A percentile compares a stretch with the other conserved stretches of the same genome.
phyloP scores from a whole-genome alignment of 1,139 yeast genomes.

The Spathaspora sp. region DNA sequence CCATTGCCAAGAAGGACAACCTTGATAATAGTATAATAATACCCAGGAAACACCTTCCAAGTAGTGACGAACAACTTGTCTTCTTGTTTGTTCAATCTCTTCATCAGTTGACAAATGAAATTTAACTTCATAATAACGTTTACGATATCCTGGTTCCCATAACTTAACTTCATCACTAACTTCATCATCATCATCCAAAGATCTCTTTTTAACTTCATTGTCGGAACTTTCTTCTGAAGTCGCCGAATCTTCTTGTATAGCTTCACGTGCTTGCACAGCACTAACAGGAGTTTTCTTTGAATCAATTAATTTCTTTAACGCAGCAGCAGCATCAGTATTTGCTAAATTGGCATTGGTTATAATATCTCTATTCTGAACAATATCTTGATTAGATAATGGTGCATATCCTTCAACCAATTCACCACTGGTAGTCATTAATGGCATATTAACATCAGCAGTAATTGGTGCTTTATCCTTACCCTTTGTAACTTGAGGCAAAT shows the following conservation, averaged over 20 bases:
- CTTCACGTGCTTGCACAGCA: constrained; percentile 34
- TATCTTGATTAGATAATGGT: constrained; percentile 66
- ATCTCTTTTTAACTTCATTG: constrained; percentile 21
- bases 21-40: constrained; percentile 88
- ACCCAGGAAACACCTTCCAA: constrained; percentile 98
- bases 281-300: constrained; percentile 25
- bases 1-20: constrained; percentile 99
- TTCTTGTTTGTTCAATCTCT: constrained; percentile 56
- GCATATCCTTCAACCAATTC: constrained; percentile 63
- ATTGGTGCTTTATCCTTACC: constrained; percentile 80
- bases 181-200: constrained; percentile 14
- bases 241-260: constrained; percentile 11
- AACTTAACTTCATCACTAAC: constrained; percentile 62
- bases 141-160: constrained; percentile 86
- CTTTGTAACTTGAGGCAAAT: constrained; percentile 44
- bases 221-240: constrained; percentile 20
- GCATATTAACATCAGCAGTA: constrained; percentile 70
- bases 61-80: constrained; percentile 67
- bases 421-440: constrained; percentile 71
- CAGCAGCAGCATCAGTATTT: constrained; percentile 68
- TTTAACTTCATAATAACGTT: constrained; percentile 77
- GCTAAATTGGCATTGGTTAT: constrained; percentile 78
- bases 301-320: constrained; percentile 49
- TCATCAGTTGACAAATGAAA: constrained; percentile 58
- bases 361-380: constrained; percentile 64